Evolutionary conservation across 208 protist genomes (phyloP), one percentile per base, ranked within the genome.

Genomic region (Trypanosoma scelopori): DNA sequence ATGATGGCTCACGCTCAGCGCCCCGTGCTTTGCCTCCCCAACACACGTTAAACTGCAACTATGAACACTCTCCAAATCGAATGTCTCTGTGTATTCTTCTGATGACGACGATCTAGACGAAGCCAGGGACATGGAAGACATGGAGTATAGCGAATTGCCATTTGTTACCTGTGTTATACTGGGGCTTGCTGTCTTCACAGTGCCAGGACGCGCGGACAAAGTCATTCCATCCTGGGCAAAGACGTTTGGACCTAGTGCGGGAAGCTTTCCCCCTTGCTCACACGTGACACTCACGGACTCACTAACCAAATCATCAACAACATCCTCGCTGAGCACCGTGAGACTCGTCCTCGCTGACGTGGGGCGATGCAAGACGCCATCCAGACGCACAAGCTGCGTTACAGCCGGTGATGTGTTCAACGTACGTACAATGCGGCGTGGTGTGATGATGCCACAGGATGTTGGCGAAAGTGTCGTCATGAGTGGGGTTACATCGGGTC

Each of bases 21-120:
- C 6, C 27, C 60, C 27, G 1, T 35, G 18, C 18, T 32, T 56
- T 7, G 0, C 22, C 15, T 89, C 80, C 11, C 70, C 70, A 18
- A 81, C 53, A n/a, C 67, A 60, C 3, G 87, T 82, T 27, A 86
- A 70, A 52, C 87, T 91, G 61, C 82, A 91, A 64, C 81, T 91
- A 16, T 72, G 69, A n/a, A 93, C 84, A 53, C 82, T 93, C 32
- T 93, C 87, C 18, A 46, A 9, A 28, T 65, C 68, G 61, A 56
- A 59, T 1, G 35, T 27, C 32, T 55, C 43, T 7, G 68, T 62
- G 16, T 47, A 62, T 23, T 66, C 50, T 9, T 35, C 28, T 25
- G 68, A 62, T 1, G 73, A 79, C 25, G 79, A 80, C n/a, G 68
- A 51, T 20, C 72, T 71, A 56, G 65, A 82, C 39, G 78, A 64